phyloP scores from a whole-genome alignment of 768 basidiomycete species.

The Lyophyllum atratum region DNA sequence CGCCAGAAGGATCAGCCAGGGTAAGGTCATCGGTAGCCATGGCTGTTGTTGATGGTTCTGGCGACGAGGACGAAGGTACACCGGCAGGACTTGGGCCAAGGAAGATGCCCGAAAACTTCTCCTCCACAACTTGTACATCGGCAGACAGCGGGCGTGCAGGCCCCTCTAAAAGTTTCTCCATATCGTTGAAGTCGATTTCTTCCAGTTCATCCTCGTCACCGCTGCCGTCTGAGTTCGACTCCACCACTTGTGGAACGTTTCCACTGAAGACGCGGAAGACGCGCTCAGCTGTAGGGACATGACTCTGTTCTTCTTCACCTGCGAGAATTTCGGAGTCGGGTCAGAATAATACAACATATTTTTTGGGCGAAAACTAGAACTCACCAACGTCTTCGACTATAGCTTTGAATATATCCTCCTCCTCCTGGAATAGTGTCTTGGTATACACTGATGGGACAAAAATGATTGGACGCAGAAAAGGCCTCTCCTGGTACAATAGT shows the following conservation, averaged over 20 bases:
- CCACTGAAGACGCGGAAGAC: conserved; percentile 64
- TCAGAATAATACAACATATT: conserved; percentile 2
- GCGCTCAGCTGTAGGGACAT: conserved; percentile 71
- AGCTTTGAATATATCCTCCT: conserved; percentile 65
- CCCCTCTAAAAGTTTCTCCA: conserved; percentile 45
- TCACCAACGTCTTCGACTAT: conserved; percentile 52
- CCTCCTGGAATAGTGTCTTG: conserved; percentile 51
- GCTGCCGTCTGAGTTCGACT: conserved; percentile 32
- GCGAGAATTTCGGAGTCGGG: background rate
- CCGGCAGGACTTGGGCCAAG: conserved; percentile 9
- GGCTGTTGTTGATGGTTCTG: background rate
- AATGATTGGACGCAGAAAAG: conserved; percentile 62
- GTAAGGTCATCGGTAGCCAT: background rate
- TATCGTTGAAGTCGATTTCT: conserved; percentile 69
- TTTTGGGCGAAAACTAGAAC: conserved; percentile 22
- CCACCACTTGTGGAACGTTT: conserved; percentile 19
- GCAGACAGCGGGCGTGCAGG: conserved; percentile 13
- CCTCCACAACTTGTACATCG: conserved; percentile 26
- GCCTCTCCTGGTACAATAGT: conserved; percentile 57
- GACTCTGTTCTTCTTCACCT: conserved; percentile 53
- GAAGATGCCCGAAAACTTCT: conserved; percentile 38
- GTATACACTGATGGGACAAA: conserved; percentile 66
- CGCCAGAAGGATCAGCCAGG: background rate
- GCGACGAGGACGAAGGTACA: background rate
- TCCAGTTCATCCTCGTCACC: conserved; percentile 42